Evolutionary conservation across 2,329 filamentous ascomycete genomes (phyloP), one percentile per base, ranked within the genome.

Genomic region (Aspergillus sp.): DNA sequence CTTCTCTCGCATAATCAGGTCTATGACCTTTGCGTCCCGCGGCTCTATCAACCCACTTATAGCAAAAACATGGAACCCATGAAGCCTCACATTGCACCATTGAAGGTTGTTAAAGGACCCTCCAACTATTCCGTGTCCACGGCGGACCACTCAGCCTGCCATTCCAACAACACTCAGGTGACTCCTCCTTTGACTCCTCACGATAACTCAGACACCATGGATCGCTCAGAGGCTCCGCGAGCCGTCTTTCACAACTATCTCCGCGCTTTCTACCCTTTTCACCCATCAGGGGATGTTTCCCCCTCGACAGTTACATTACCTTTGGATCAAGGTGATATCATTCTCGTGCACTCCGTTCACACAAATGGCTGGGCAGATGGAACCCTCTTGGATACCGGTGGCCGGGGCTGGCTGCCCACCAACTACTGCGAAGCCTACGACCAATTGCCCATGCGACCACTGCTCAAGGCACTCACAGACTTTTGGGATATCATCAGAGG

Each of bases 361-460:
- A 93, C 89, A 48, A 98, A 97, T 71, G 93, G 93, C 55, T 98
- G 93, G 93, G 93, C 93, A 29, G 93, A 98, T 65, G 93, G 93
- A 40, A 98, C 93, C 1, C 74, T 96, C 33, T 71, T 98, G 48
- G 79, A 85, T 26, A 88, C 90, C 3, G 91, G 91, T 27, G 86
- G 86, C 40, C 80, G 93, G 54, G 93, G 93, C 50, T 98, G 93
- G 93, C 74, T 98, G 47, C 93, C 93, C 3, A 98, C 93, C 7
- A 98, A 98, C 67, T 98, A 97, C 66, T 98, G 93, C 72, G 90
- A 96, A 63, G 79, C 88, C 7, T 98, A 96, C 64, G 88, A 96
- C 53, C 89, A 91, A 37, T 81, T 89, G 19, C 83, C 90, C 51
- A 90, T 97, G 76, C 81, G 83, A 43, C 90, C 82, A 50, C 75